Conservation (phyloP, 1,284 basidiomycete genomes). For the Rhodotorula sp. region DNA sequence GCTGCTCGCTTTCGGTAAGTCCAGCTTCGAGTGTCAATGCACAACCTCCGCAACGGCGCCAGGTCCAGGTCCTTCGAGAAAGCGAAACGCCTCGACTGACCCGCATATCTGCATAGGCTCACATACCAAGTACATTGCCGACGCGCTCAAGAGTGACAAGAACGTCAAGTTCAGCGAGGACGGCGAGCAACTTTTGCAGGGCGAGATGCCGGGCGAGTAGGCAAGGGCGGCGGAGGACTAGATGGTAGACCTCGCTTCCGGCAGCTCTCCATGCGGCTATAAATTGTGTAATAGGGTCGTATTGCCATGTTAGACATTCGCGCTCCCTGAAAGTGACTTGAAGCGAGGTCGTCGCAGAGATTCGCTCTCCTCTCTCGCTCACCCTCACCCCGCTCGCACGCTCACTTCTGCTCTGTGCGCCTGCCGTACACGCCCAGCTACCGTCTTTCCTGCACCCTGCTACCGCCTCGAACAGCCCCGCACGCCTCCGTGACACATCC, state of each 20-base stretch:
- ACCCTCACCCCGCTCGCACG: no score
- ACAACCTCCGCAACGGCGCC: slow-evolving; percentile 18
- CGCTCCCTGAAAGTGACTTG: no score
- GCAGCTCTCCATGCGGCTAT: no score
- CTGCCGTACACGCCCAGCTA: no score
- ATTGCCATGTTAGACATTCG: no score
- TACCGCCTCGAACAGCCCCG: no score
- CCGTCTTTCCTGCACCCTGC: no score
- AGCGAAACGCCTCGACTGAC: slow-evolving; percentile 29
- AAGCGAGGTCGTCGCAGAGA: no score
- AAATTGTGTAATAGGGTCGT: no score
- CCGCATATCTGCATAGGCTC: slow-evolving; percentile 45
- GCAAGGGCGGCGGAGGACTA: not conserved
- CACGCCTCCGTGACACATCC: no score
- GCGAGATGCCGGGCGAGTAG: slow-evolving; percentile 43
- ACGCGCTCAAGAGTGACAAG: slow-evolving; percentile 66
- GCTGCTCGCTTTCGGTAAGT: slow-evolving; percentile 71
- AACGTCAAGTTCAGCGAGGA: slow-evolving; percentile 78
- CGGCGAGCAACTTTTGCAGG: slow-evolving; percentile 69
- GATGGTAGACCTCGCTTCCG: not conserved
- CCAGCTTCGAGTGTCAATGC: slow-evolving; percentile 51
- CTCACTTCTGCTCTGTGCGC: no score
- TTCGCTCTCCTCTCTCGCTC: no score
- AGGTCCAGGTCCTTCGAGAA: not conserved
- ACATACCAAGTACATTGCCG: slow-evolving; percentile 85